These are phyloP conservation scores for Penicillium mononematosum DNA, from an alignment of 495 filamentous ascomycete species.

Conservation along the genomic window DNA sequence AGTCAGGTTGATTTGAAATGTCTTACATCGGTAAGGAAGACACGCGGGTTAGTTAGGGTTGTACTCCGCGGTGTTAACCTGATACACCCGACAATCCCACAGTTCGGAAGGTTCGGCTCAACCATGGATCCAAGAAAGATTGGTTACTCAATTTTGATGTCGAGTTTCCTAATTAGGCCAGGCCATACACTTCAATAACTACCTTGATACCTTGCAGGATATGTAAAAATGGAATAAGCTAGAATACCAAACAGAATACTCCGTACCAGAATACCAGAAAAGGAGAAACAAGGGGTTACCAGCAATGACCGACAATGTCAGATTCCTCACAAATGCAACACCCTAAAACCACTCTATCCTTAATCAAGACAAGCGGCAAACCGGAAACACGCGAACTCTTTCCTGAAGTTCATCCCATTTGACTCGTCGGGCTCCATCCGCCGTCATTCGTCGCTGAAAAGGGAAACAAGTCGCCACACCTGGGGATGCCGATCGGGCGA, in stretches of 20 bases:
- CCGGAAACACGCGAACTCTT: conserved; percentile 11
- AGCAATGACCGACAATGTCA: conserved; percentile 5
- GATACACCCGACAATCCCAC: conserved; percentile 1
- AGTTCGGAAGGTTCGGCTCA: conserved; percentile 5
- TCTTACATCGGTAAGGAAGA: too few species aligned
- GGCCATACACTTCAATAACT: not conserved
- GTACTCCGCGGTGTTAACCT: not conserved
- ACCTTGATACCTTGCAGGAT: too few species aligned
- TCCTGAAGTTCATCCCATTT: not conserved
- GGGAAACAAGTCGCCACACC: conserved; percentile 12
- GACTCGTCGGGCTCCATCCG: not conserved
- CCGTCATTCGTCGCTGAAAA: conserved; percentile 5
- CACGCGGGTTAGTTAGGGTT: too few species aligned
- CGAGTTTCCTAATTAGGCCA: not conserved
- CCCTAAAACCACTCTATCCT: conserved; percentile 4
- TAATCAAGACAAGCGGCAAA: conserved; percentile 2
- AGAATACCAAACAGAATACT: not conserved
- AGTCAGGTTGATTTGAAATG: too few species aligned
- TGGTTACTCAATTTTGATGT: conserved; percentile 1
- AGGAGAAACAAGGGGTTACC: conserved; percentile 10
- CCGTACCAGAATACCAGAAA: not conserved
- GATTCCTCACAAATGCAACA: conserved; percentile 10
- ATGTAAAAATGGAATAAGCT: not conserved
- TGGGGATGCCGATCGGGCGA: conserved; percentile 14
- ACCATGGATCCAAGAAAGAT: conserved; percentile 1